These are phyloP conservation scores for Rubia yunnanensis DNA, from an alignment of 257 asterid genomes.

Conservation along the genomic window DNA sequence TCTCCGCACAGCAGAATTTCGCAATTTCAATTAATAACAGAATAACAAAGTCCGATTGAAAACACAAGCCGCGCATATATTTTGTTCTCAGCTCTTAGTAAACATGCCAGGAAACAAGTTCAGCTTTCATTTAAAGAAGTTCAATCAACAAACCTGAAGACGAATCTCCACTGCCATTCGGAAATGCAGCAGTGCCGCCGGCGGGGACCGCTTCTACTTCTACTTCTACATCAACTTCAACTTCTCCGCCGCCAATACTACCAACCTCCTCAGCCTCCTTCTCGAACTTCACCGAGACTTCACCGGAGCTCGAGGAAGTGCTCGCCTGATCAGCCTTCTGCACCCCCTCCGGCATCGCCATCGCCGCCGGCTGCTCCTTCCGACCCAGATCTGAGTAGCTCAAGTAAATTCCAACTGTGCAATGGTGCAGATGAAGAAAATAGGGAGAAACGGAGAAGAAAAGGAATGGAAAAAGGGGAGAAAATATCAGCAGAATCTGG, in stretches of 20 bases:
- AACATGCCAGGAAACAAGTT: neutral
- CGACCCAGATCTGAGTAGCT: slow-evolving; percentile 45
- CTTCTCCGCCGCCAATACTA: slow-evolving; percentile 5
- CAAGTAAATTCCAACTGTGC: neutral
- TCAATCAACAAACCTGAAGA: slow-evolving; percentile 45
- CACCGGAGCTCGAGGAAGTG: slow-evolving; percentile 39
- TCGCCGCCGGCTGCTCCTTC: slow-evolving; percentile 25
- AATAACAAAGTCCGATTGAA: neutral
- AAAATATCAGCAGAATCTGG: slow-evolving; percentile 4
- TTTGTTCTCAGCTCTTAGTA: neutral
- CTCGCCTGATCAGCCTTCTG: slow-evolving; percentile 22
- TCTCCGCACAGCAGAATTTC: neutral
- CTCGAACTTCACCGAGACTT: slow-evolving; percentile 37
- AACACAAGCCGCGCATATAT: too few relatives aligned
- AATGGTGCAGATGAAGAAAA: slow-evolving; percentile 1
- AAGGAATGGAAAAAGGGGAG: neutral
- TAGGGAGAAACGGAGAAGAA: neutral
- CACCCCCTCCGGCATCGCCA: slow-evolving; percentile 31
- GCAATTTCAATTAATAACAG: neutral
- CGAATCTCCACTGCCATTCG: slow-evolving; percentile 30
- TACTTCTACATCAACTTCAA: neutral
- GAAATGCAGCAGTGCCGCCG: slow-evolving; percentile 16
- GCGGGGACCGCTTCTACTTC: neutral
- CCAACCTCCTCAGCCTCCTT: slow-evolving; percentile 26
- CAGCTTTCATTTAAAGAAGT: neutral